A percentile compares a stretch with the other conserved stretches of the same genome.
These are phyloP conservation scores for Tritrichomonas musculus DNA, from an alignment of 208 protist genomes.

Conservation along the genomic window DNA sequence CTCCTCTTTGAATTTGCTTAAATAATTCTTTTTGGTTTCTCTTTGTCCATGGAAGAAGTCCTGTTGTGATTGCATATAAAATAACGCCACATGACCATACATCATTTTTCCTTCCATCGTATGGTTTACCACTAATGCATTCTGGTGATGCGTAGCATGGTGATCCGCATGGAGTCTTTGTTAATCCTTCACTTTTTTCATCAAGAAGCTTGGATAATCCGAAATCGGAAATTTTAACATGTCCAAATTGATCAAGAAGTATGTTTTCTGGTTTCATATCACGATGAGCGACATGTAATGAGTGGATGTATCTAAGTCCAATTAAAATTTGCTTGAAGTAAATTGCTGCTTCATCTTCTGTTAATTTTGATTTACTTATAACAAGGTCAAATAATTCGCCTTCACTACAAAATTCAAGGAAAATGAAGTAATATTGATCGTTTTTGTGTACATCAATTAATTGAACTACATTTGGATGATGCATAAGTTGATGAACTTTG, in stretches of 20 bases:
- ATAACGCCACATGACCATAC: not conserved
- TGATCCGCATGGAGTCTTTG: not conserved
- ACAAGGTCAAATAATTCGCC: not conserved
- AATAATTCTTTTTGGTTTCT: not conserved
- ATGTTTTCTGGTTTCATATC: constrained; percentile 21
- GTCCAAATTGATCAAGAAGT: not conserved
- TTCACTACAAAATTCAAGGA: not conserved
- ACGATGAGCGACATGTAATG: not conserved
- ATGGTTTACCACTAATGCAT: not conserved
- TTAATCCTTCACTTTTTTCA: not conserved
- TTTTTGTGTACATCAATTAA: not conserved
- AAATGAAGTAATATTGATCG: not conserved
- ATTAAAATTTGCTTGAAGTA: not conserved
- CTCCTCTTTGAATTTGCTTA: not conserved
- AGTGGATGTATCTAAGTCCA: not conserved
- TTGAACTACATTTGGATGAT: not conserved
- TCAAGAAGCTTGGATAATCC: not conserved
- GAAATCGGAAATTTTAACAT: not conserved
- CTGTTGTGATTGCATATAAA: not conserved
- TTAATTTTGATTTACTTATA: not conserved
- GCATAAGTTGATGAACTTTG: not conserved
- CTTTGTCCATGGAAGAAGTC: not conserved
- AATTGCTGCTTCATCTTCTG: not conserved
- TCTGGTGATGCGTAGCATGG: not conserved
- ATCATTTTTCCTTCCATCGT: not conserved